Percentiles rank a stretch among this genome's conserved stretches.
phyloP scores from a whole-genome alignment of 441 rosid species.

The Euphorbia corollata region DNA sequence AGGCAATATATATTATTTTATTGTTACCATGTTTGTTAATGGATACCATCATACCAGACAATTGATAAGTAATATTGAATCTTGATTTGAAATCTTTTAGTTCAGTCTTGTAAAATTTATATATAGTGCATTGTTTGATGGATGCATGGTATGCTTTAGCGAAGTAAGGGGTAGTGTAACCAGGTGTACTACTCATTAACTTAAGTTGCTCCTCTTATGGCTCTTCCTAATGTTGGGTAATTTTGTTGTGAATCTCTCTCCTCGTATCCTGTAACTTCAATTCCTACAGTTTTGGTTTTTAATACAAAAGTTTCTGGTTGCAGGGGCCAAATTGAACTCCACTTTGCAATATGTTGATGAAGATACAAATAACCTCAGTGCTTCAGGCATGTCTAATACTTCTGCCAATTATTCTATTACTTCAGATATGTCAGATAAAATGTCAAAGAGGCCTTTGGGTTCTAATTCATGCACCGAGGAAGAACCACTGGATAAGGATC shows the following conservation, averaged over 20 bases:
- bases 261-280: background rate
- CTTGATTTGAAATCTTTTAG: background rate
- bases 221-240: background rate
- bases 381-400: slow-evolving; percentile 19
- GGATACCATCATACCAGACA: background rate
- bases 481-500: slow-evolving; percentile 6
- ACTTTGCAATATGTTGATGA: slow-evolving; percentile 12
- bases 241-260: background rate
- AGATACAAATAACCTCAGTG: slow-evolving; percentile 16
- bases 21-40: background rate
- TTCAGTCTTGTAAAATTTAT: background rate
- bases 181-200: background rate
- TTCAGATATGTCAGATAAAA: slow-evolving; percentile 10
- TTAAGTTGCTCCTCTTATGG: background rate
- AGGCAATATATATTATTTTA: background rate
- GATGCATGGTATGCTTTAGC: background rate
- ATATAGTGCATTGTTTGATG: background rate
- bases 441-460: slow-evolving; percentile 13
- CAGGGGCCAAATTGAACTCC: slow-evolving; percentile 18
- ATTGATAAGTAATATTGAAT: background rate
- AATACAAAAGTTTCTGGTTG: slow-evolving; percentile 6
- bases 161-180: background rate
- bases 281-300: slow-evolving; percentile 7
- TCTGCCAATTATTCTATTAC: slow-evolving; percentile 20
- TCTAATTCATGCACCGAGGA: slow-evolving; percentile 4